phyloP scores from a whole-genome alignment of 192 early-diverging fungal species.

The Coemansia sp. region DNA sequence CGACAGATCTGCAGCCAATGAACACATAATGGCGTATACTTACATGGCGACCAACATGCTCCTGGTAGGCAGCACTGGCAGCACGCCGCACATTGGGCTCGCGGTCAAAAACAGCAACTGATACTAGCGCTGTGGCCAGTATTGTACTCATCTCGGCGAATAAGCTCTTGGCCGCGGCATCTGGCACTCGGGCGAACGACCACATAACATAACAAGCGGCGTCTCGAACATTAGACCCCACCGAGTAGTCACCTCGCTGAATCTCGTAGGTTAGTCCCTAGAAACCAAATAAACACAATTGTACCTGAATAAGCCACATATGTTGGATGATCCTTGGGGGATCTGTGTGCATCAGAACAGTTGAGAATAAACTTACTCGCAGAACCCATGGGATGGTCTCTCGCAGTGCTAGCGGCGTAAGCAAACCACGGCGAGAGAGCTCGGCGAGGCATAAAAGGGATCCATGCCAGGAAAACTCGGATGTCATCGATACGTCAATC shows the following conservation, averaged over 20 bases:
- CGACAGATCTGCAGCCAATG: background rate
- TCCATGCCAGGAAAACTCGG: constrained; percentile 94
- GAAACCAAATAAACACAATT: constrained; percentile 10
- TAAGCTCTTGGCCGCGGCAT: constrained; percentile 55
- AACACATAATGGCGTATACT: constrained; percentile 54
- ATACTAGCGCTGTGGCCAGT: constrained; percentile 75
- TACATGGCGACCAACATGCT: constrained; percentile 90
- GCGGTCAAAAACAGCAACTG: constrained; percentile 84
- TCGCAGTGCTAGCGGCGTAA: constrained; percentile 69
- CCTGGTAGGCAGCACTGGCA: constrained; percentile 95
- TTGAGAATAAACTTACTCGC: constrained; percentile 34
- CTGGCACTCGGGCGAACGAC: constrained; percentile 94
- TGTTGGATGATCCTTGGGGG: constrained; percentile 2
- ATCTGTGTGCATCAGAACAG: no score
- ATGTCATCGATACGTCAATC: constrained; percentile 73
- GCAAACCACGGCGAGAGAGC: constrained; percentile 79
- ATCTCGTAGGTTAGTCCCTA: constrained; percentile 87
- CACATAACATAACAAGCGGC: constrained; percentile 97
- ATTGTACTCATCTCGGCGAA: constrained; percentile 62
- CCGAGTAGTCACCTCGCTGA: constrained; percentile 82
- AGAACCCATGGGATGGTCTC: constrained; percentile 81
- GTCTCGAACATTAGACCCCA: constrained; percentile 93
- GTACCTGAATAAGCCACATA: background rate
- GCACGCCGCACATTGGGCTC: constrained; percentile 93
- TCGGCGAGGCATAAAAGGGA: constrained; percentile 90